Base-by-base conservation (phyloP, 192 early-diverging fungal species). In the Phycomyces blakesleeanus region DNA sequence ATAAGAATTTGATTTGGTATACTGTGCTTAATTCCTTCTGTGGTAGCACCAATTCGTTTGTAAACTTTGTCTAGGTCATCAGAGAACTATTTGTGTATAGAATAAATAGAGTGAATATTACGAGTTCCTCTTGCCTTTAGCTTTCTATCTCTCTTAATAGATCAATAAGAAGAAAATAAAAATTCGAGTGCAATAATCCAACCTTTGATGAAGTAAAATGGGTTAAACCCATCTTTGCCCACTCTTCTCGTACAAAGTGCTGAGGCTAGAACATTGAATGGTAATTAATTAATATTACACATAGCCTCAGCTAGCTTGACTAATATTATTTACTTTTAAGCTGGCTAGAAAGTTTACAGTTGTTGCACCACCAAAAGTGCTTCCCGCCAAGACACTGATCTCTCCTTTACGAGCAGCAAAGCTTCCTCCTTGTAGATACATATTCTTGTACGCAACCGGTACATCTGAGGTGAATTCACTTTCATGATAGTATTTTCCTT, bases 281-380 rank as follows among this genome's bases (percentile, higher is more conserved):
- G 27, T 12, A n/a, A n/a, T n/a, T n/a, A n/a, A n/a, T n/a, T n/a
- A n/a, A n/a, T n/a, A n/a, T n/a, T n/a, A n/a, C n/a, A n/a, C n/a
- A n/a, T n/a, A n/a, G n/a, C n/a, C n/a, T n/a, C n/a, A n/a, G n/a
- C n/a, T n/a, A n/a, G n/a, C n/a, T n/a, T n/a, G n/a, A n/a, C n/a
- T n/a, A n/a, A n/a, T n/a, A n/a, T n/a, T n/a, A n/a, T n/a, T n/a
- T 34, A 34, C 29, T 34, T 34, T 34, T 34, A 34, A 34, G 29
- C 29, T 34, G 29, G 29, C 29, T 7, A 34, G 68, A 80, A 87
- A 89, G 68, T 89, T 88, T 55, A 90, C 71, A 34, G 74, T 73
- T 40, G 87, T 89, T 52, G 87, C 89, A 55, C 90, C 90, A 47
- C 90, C 90, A 70, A 82, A 88, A 29, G 82, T 79, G 25, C 59